These are phyloP conservation scores for Wallacemonas sp. DNA, from an alignment of 208 protist species.

Conservation along the genomic window DNA sequence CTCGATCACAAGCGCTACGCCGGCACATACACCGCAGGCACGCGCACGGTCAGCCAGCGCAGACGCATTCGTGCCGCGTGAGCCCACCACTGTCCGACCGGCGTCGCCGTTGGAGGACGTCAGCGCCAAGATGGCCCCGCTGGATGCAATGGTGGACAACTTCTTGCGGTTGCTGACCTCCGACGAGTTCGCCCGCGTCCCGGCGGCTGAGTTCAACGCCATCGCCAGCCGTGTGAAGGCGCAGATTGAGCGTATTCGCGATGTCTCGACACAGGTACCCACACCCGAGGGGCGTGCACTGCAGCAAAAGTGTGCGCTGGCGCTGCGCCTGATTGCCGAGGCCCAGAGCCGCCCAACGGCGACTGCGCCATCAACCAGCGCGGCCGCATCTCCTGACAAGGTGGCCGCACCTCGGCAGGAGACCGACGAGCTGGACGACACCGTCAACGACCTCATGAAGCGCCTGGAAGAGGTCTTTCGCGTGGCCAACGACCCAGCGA, in stretches of 20 bases:
- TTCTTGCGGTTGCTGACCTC: conserved; percentile 54
- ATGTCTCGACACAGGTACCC: conserved; percentile 41
- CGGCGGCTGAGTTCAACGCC: conserved; percentile 23
- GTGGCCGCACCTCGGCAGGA: not conserved
- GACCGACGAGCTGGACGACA: not conserved
- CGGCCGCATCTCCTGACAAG: not conserved
- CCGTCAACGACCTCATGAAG: conserved; percentile 12
- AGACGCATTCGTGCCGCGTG: no score
- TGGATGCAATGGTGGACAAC: conserved; percentile 65
- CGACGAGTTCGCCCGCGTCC: conserved; percentile 16
- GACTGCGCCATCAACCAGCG: not conserved
- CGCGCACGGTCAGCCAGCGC: not conserved
- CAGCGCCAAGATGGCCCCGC: conserved; percentile 15
- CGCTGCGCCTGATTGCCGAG: conserved; percentile 20
- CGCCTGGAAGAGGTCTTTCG: conserved; percentile 27
- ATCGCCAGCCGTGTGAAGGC: conserved; percentile 26
- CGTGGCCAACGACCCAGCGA: conserved; percentile 15
- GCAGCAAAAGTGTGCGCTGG: conserved; percentile 39
- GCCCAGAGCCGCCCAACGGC: not conserved
- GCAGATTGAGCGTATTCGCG: conserved; percentile 46
- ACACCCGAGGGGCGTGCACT: conserved; percentile 29
- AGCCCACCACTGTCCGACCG: no score
- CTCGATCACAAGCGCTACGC: no score
- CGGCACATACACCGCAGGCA: not conserved
- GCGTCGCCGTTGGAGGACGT: no score